phyloP scores from a whole-genome alignment of 768 basidiomycete species.

The Suillus cothurnatus region DNA sequence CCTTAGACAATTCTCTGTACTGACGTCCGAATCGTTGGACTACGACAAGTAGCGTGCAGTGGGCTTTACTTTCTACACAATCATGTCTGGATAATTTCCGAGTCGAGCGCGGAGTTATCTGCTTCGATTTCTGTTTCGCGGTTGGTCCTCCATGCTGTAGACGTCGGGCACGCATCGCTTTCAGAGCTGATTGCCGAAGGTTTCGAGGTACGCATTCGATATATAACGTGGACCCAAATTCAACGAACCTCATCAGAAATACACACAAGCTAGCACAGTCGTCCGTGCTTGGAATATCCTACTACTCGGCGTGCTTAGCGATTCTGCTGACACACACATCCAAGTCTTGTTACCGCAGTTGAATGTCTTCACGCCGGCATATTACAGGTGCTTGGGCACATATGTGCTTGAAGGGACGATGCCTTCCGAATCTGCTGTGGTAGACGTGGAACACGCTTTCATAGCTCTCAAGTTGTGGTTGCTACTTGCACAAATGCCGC shows the following conservation, averaged over 20 bases:
- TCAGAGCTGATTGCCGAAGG: slow-evolving; percentile 38
- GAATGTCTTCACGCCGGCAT: slow-evolving; percentile 47
- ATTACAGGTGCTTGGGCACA: slow-evolving; percentile 46
- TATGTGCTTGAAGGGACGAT: slow-evolving; percentile 40
- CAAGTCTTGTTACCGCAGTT: slow-evolving; percentile 54
- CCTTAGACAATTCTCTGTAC: slow-evolving; percentile 33
- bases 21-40: slow-evolving; percentile 30
- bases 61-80: slow-evolving; percentile 56
- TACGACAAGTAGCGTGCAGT: slow-evolving; percentile 43
- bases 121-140: slow-evolving; percentile 54
- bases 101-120: slow-evolving; percentile 53
- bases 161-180: slow-evolving; percentile 45
- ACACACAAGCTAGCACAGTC: slow-evolving; percentile 34
- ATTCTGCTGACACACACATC: slow-evolving; percentile 23
- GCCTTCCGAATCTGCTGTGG: slow-evolving; percentile 46
- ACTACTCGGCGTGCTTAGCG: slow-evolving; percentile 53
- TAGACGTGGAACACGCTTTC: slow-evolving; percentile 70
- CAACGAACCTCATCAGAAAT: slow-evolving; percentile 32
- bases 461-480: slow-evolving; percentile 74
- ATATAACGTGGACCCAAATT: neutral
- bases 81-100: slow-evolving; percentile 47
- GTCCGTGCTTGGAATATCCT: slow-evolving; percentile 71
- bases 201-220: slow-evolving; percentile 35
- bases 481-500: slow-evolving; percentile 47
- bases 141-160: slow-evolving; percentile 51